Conservation (phyloP, 2,329 filamentous ascomycete genomes). For the Fonsecaea erecta region DNA sequence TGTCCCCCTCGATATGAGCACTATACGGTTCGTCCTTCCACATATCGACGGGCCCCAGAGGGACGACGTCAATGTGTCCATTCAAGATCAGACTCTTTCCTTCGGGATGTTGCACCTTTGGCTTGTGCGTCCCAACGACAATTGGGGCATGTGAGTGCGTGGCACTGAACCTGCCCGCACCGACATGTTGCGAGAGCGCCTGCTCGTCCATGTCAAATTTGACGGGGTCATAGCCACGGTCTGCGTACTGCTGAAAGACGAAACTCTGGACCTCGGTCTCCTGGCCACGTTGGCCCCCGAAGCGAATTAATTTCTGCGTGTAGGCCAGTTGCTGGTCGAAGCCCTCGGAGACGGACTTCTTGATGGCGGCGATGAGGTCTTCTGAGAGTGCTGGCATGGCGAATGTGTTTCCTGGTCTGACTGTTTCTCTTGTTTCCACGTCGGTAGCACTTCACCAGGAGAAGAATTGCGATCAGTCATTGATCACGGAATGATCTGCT, state of each 20-base stretch:
- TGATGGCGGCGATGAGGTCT: conserved; percentile 25
- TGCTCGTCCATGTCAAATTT: conserved; percentile 32
- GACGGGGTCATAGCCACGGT: conserved; percentile 26
- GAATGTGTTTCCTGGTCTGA: not conserved
- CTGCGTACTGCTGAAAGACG: conserved; percentile 27
- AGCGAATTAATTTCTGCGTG: conserved; percentile 31
- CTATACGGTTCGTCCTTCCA: conserved; percentile 32
- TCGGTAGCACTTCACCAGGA: too few relatives aligned
- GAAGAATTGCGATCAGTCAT: not conserved
- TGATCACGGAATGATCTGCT: not conserved
- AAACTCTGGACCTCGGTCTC: conserved; percentile 30
- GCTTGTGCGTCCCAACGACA: conserved; percentile 34
- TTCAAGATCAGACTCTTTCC: conserved; percentile 34
- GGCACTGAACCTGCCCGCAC: conserved; percentile 29
- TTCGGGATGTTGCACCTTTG: conserved; percentile 17
- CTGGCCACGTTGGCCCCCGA: conserved; percentile 32
- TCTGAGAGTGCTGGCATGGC: conserved; percentile 31
- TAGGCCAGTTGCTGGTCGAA: conserved; percentile 29
- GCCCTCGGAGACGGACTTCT: conserved; percentile 25
- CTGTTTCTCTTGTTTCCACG: not conserved
- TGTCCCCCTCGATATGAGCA: conserved; percentile 28
- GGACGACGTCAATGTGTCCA: conserved; percentile 34
- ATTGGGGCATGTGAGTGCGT: conserved; percentile 29
- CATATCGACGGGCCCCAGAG: conserved; percentile 29
- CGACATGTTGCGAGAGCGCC: conserved; percentile 24